Percentiles rank a stretch among this genome's conserved stretches.
phyloP scores from a whole-genome alignment of 2,329 filamentous ascomycete genomes.

The Fusarium nodosum region DNA sequence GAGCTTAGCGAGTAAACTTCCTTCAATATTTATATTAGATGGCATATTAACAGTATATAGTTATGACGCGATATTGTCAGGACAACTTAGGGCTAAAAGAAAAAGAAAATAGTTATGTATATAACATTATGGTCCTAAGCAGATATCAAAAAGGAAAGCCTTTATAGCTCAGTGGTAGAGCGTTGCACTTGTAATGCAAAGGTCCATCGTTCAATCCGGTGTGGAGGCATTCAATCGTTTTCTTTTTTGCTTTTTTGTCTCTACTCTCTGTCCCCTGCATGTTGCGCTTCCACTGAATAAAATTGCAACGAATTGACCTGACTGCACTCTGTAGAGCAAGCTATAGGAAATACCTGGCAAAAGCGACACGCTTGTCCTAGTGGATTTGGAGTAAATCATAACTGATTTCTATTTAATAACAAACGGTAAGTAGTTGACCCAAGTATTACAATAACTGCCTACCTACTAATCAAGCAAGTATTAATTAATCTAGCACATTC shows the following conservation, averaged over 20 bases:
- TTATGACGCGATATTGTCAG: fast-evolving
- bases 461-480: fast-evolving
- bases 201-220: slow-evolving; percentile 37
- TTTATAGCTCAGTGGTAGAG: slow-evolving; percentile 37
- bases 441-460: fast-evolving
- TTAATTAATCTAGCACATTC: neutral
- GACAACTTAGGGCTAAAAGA: neutral
- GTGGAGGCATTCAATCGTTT: slow-evolving; percentile 13
- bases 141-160: slow-evolving; percentile 1
- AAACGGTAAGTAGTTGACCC: neutral
- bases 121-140: fast-evolving
- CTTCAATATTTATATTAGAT: too few species aligned
- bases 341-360: fast-evolving
- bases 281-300: fast-evolving
- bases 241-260: neutral
- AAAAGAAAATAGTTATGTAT: fast-evolving
- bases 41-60: too few species aligned
- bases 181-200: slow-evolving; percentile 38
- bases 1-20: too few species aligned
- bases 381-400: fast-evolving
- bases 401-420: fast-evolving
- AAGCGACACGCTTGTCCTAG: fast-evolving
- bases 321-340: neutral
- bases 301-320: neutral
- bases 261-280: neutral